Percentiles rank a stretch among this genome's conserved stretches.
Evolutionary conservation across 78 protist genomes (phyloP).

Genomic region (Cyanophora paradoxa): DNA sequence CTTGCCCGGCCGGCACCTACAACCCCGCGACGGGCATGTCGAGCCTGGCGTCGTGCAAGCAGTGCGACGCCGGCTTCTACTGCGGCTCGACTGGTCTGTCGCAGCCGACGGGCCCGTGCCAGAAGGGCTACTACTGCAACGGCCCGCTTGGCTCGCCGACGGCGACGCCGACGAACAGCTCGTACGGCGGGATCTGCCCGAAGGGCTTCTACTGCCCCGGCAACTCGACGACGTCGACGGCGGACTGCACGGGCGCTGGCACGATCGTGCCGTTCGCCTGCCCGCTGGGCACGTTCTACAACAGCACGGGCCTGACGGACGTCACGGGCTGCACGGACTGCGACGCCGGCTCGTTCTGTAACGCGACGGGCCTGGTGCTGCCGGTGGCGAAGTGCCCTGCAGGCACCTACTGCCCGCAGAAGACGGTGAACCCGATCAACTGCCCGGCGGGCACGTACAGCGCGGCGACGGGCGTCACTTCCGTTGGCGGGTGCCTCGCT

Average conservation of each 20-base stretch:
- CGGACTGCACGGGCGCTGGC: constrained; percentile 24
- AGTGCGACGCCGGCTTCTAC: constrained; percentile 35
- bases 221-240: too few relatives aligned
- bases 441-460: constrained; percentile 40
- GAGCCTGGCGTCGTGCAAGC: constrained; percentile 5
- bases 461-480: not conserved
- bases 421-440: constrained; percentile 3
- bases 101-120: constrained; percentile 26
- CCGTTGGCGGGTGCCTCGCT: not conserved
- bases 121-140: constrained; percentile 52
- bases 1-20: constrained; percentile 58
- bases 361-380: not conserved
- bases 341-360: constrained; percentile 15
- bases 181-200: constrained; percentile 14
- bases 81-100: constrained; percentile 24
- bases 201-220: constrained; percentile 21
- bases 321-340: not conserved
- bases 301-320: too few relatives aligned
- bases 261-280: constrained; percentile 20
- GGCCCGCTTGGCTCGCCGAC: not conserved
- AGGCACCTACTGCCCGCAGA: constrained; percentile 41
- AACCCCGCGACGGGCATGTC: not conserved
- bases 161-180: not conserved
- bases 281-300: constrained; percentile 15
- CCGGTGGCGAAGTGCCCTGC: constrained; percentile 38